A percentile compares a stretch with the other conserved stretches of the same genome.
Conservation (phyloP, 306 rosid species). For the Dalbergia cultrata region DNA sequence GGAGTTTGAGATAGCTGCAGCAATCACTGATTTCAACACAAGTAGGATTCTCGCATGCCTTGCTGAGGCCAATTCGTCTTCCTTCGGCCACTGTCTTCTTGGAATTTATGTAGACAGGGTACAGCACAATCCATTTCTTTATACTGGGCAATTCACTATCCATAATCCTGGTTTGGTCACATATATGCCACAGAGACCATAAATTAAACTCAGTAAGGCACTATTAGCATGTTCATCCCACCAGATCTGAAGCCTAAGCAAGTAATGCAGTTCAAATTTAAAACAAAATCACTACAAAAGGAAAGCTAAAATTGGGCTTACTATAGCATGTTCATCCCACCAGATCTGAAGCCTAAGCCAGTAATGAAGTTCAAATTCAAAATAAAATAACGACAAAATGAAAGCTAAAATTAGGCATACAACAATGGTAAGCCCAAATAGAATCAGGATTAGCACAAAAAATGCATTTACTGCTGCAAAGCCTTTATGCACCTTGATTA, state of each 20-base stretch:
- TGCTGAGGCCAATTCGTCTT: constrained; percentile 69
- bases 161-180: constrained; percentile 50
- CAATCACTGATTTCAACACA: constrained; percentile 90
- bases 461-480: not conserved
- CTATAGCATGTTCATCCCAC: not conserved
- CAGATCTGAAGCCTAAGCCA: not conserved
- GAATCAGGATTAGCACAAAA: too few relatives aligned
- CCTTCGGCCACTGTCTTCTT: constrained; percentile 92
- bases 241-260: not conserved
- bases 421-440: too few relatives aligned
- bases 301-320: too few relatives aligned
- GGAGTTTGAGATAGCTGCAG: constrained; percentile 75
- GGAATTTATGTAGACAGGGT: constrained; percentile 87
- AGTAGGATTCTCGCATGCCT: constrained; percentile 87
- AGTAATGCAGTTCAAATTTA: too few relatives aligned
- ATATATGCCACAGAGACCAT: not conserved
- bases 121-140: constrained; percentile 80
- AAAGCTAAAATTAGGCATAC: too few relatives aligned
- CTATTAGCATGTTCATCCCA: not conserved
- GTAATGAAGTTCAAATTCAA: too few relatives aligned
- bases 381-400: too few relatives aligned
- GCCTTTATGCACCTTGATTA: not conserved
- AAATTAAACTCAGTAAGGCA: not conserved
- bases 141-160: constrained; percentile 65
- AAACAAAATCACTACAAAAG: too few relatives aligned